phyloP scores from a whole-genome alignment of 495 filamentous ascomycete genomes.

The Cryomyces antarcticus region DNA sequence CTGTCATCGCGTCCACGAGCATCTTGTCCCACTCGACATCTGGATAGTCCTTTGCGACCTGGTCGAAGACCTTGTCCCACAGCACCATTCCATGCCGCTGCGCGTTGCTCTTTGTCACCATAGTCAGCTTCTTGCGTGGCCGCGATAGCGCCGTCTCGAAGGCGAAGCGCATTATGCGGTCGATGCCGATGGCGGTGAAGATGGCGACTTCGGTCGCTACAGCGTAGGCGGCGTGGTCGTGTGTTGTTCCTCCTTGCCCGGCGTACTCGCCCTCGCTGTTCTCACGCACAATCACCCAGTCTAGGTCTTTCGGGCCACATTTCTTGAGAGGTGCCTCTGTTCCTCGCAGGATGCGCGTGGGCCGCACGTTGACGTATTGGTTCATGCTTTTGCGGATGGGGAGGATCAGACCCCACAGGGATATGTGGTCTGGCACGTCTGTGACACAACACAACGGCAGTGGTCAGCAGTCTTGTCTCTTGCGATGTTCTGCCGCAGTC shows the following conservation, averaged over 20 bases:
- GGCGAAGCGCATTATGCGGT: constrained; percentile 21
- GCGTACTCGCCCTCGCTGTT: constrained; percentile 23
- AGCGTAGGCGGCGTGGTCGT: constrained; percentile 11
- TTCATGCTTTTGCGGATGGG: constrained; percentile 20
- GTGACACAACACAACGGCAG: too few species aligned
- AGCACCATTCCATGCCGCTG: constrained; percentile 23
- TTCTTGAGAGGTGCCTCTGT: constrained; percentile 13
- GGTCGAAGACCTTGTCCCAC: constrained; percentile 20
- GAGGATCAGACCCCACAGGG: constrained; percentile 20
- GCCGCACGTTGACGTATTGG: constrained; percentile 23
- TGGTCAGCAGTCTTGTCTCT: background rate
- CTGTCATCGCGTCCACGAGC: constrained; percentile 24
- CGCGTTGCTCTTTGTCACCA: constrained; percentile 24
- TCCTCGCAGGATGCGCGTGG: constrained; percentile 18
- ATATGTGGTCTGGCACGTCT: constrained; percentile 21
- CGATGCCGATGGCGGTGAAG: constrained; percentile 20
- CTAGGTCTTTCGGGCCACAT: constrained; percentile 8
- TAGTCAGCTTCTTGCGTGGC: constrained; percentile 19
- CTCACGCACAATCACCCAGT: constrained; percentile 23
- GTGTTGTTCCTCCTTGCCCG: constrained; percentile 19
- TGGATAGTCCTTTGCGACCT: constrained; percentile 18
- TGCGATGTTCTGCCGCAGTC: too few species aligned
- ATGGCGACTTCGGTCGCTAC: constrained; percentile 20
- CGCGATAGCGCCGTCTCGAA: constrained; percentile 18
- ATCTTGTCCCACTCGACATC: constrained; percentile 21